Evolutionary conservation across 2,329 filamentous ascomycete genomes (phyloP).

Genomic region (Paecilomyces niveus): DNA sequence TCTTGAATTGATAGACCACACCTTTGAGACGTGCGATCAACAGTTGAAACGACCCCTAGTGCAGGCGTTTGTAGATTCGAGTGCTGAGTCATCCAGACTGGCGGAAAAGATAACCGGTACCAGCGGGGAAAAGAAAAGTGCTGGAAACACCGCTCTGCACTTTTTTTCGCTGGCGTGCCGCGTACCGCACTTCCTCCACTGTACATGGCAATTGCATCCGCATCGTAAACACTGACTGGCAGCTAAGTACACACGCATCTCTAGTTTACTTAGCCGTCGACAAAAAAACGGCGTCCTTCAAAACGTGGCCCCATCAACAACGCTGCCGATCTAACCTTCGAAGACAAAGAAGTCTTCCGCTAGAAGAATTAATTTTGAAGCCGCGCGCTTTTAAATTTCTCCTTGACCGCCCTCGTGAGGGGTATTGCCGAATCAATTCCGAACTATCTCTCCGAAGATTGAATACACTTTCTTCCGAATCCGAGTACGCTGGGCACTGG

Average conservation of each 20-base stretch:
- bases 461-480: background rate
- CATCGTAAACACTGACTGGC: background rate
- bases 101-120: background rate
- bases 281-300: background rate
- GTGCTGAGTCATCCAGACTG: background rate
- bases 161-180: background rate
- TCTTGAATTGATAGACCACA: background rate
- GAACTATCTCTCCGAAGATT: background rate
- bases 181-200: background rate
- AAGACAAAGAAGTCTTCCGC: background rate
- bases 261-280: background rate
- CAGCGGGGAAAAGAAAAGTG: background rate
- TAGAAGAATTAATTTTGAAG: background rate
- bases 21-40: background rate
- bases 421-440: conserved; percentile 5
- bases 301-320: background rate
- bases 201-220: background rate
- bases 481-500: background rate
- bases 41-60: background rate
- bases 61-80: too few relatives aligned
- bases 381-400: background rate
- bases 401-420: background rate
- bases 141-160: background rate
- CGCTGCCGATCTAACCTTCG: background rate
- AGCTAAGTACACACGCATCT: background rate